Evolutionary conservation across 2,329 filamentous ascomycete genomes (phyloP), one percentile per base, ranked within the genome.

Genomic region (Epichloe festucae): DNA sequence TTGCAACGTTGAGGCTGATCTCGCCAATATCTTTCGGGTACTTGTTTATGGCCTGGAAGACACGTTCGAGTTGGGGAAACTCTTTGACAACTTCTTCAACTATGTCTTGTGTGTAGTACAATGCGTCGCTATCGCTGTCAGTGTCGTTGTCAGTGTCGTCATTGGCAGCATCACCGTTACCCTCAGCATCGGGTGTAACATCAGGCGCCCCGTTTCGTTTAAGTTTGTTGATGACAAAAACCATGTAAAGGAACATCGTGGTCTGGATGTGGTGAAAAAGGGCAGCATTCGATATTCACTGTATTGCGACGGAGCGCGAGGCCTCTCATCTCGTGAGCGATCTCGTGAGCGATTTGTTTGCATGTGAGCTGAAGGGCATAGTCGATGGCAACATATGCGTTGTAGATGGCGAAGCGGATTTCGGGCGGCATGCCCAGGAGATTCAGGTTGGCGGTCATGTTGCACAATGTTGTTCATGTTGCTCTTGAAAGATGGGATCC

Each of bases 311-410:
- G 42, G 21, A 44, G 42, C 17, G 42, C 42, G 42, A 44, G 42
- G 19, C 42, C 42, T n/a, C 42, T 31, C 42, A 44, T 44, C 42
- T 44, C 42, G 42, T 17, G 42, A 44, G 42, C 42, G 14, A 44
- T 44, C 42, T 44, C 42, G 42, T 17, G 42, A 44, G 42, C 42
- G 14, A 44, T 27, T 44, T 44, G 21, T 10, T 44, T 44, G 42
- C 42, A 44, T 44, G 42, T 44, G 7, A 44, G 42, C 42, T 31
- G 42, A 8, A 27, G 21, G 42, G 42, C 42, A 44, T 44, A n/a
- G 35, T 47, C 45, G 17, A 47, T 23, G 31, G 27, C 45, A n/a
- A 47, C 45, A n/a, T 47, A 38, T n/a, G n/a, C 45, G 35, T 47
- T 17, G 45, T 47, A 47, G 45, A 47, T 21, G 31, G 27, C 45